Conservation (phyloP, 2,329 filamentous ascomycete species). For the Macrophomina tecta region DNA sequence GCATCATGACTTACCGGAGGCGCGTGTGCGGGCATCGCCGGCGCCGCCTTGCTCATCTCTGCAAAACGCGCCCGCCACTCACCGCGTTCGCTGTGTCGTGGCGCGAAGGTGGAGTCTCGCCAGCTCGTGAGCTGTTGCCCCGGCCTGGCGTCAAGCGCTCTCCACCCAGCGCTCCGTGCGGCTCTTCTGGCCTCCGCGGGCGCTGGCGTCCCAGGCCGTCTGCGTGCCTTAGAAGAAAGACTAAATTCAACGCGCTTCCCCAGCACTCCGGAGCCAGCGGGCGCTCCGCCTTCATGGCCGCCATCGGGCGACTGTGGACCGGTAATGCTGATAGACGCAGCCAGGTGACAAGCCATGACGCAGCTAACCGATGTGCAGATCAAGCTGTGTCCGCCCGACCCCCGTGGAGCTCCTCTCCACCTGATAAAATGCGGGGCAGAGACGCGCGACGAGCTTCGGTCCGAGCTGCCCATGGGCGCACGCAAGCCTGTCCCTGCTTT, state of each 20-base stretch:
- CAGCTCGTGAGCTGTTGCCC: slow-evolving; percentile 16
- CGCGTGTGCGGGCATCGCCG: neutral
- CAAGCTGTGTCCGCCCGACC: neutral
- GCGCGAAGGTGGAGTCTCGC: slow-evolving; percentile 7
- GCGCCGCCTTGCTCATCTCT: neutral
- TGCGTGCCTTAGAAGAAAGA: neutral
- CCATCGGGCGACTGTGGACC: neutral
- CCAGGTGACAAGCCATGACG: neutral
- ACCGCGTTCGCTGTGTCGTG: slow-evolving; percentile 19
- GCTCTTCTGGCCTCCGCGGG: neutral
- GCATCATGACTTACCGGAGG: neutral
- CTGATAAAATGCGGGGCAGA: slow-evolving; percentile 14
- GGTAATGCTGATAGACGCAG: neutral
- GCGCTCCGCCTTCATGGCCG: slow-evolving; percentile 3
- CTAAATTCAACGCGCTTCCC: neutral
- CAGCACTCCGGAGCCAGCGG: neutral
- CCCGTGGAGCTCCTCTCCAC: slow-evolving; percentile 6
- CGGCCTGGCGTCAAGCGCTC: slow-evolving; percentile 12
- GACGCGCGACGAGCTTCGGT: slow-evolving; percentile 1
- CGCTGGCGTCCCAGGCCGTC: neutral
- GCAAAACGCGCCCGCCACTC: slow-evolving; percentile 3
- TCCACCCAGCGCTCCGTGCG: slow-evolving; percentile 6
- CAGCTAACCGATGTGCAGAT: slow-evolving; percentile 13
- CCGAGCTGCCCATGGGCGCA: slow-evolving; percentile 15
- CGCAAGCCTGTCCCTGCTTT: neutral